Evolutionary conservation across 2,329 filamentous ascomycete genomes (phyloP).

Genomic region (Talaromyces funiculosus): DNA sequence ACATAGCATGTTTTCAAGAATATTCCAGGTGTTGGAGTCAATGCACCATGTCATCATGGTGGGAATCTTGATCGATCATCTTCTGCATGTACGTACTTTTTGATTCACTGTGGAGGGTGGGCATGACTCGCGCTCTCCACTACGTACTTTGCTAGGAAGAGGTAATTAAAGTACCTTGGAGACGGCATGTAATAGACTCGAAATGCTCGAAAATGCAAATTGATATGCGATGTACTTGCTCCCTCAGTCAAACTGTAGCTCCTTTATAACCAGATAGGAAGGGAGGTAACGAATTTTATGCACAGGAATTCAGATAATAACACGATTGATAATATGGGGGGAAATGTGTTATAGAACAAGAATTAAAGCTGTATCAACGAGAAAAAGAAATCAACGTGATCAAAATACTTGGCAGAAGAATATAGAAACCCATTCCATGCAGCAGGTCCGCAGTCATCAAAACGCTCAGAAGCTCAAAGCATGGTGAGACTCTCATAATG

Average conservation of each 20-base stretch:
- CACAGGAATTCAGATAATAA: not conserved
- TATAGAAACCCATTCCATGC: constrained; percentile 8
- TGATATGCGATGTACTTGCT: not conserved
- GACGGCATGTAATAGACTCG: not conserved
- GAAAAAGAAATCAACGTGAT: not conserved
- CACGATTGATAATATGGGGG: not conserved
- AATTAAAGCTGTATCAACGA: constrained; percentile 6
- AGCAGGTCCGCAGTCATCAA: constrained; percentile 12
- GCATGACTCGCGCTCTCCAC: not conserved
- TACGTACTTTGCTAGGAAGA: too few relatives aligned
- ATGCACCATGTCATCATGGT: not conserved
- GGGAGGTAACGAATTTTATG: not conserved
- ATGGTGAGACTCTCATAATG: constrained; percentile 11
- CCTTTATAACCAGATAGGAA: not conserved
- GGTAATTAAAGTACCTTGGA: too few relatives aligned
- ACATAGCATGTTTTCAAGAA: not conserved
- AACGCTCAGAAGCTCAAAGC: constrained; percentile 14
- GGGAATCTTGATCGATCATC: not conserved
- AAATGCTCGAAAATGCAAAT: not conserved
- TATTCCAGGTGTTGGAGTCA: not conserved
- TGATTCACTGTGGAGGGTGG: not conserved
- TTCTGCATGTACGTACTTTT: not conserved
- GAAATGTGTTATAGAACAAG: not conserved
- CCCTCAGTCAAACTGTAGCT: not conserved
- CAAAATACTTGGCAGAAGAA: not conserved